These are phyloP conservation scores for Lentinula raphanica DNA, from an alignment of 768 basidiomycete genomes.

Conservation along the genomic window DNA sequence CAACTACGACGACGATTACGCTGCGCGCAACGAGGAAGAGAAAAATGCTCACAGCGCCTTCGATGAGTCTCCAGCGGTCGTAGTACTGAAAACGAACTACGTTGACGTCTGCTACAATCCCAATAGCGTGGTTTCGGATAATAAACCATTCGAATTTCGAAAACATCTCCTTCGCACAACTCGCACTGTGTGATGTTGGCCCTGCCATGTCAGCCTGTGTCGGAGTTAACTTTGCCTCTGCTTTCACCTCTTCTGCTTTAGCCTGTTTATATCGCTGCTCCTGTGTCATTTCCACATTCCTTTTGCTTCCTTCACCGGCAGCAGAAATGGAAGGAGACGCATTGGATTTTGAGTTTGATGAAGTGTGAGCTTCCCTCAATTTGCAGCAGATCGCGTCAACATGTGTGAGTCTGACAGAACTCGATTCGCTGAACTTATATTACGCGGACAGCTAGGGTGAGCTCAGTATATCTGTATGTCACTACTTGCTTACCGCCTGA, in stretches of 20 bases:
- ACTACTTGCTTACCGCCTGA: no score
- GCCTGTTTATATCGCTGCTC: not conserved
- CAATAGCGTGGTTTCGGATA: not conserved
- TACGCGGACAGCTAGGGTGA: not conserved
- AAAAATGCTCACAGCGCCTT: not conserved
- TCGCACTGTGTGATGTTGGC: not conserved
- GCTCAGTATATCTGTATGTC: no score
- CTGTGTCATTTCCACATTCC: not conserved
- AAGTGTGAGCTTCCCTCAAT: no score
- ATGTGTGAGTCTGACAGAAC: no score
- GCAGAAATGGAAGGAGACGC: no score
- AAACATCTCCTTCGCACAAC: not conserved
- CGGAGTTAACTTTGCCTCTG: not conserved
- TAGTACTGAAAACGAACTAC: not conserved
- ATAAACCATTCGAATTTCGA: not conserved
- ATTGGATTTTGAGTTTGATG: no score
- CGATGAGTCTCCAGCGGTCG: conserved; percentile 1
- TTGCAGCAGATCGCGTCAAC: no score
- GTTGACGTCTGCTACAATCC: not conserved
- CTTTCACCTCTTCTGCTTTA: not conserved
- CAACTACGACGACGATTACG: no score
- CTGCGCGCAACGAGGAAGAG: not conserved
- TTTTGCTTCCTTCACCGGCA: not conserved
- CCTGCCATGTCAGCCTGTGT: no score
- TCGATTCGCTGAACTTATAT: no score